Evolutionary conservation across 2,329 filamentous ascomycete genomes (phyloP), one percentile per base, ranked within the genome.

Genomic region (Talaromyces sp.): DNA sequence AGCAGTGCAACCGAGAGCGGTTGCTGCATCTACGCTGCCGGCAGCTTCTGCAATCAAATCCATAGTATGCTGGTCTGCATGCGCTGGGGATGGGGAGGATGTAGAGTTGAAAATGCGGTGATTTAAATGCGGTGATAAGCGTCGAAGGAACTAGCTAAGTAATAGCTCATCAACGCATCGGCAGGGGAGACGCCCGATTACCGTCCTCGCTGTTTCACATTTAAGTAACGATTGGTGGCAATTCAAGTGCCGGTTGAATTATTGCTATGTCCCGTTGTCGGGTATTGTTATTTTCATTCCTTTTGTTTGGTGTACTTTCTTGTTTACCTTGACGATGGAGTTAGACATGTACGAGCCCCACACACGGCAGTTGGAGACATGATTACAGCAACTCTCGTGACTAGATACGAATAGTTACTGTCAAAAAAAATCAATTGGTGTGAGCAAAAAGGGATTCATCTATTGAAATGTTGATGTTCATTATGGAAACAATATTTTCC

Each of bases 1-100:
- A 26, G 74, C 74, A 3, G 75, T 75, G 24, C 70, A 70, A 8
- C 59, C 59, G 41, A 61, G 26, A 11, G 56, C 59, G 32, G 59
- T 38, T 9, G 60, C 56, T 6, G 43, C 54, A 3, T 46, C 43
- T n/a, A 56, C 35, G 29, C 32, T 58, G 17, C 21, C 56, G 26
- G 56, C 60, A 38, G 56, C 60, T 52, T 59, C 51, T n/a, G 60
- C 56, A 24, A 62, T 24, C 32, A 56, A 53, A 21, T 62, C 60
- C 60, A 62, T 62, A 3, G 13, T 5, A 24, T 31, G n/a, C 19
- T 19, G 7, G 19, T 35, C 8, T 21, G 21, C n/a, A 24, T 46
- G 9, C 2, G 9, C 1, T 56, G n/a, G 29, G 19, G 53, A 13
- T 54, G n/a, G 26, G 26, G 17, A 19, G 14, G 19, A 43, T 35